Base-by-base conservation (phyloP, 1,284 basidiomycete species). In the Sporisorium graminicola region DNA sequence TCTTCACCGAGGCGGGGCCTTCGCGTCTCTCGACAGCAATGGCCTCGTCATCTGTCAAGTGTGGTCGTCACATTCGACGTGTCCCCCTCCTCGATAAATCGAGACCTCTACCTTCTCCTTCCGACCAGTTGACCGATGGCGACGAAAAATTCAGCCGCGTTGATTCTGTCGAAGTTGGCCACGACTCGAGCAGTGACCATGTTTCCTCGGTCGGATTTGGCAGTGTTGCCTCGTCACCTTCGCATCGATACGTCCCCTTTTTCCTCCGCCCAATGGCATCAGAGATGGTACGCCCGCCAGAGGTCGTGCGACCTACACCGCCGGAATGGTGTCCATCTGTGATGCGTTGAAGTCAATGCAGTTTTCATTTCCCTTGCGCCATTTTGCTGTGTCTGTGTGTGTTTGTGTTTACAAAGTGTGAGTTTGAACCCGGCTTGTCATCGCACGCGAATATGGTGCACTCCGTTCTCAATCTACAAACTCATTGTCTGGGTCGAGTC, bases 251-350 rank as follows among this genome's bases (percentile, higher is more conserved):
- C 13, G 22, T 66, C 16, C 59, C 52, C 52, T 44, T 63, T 52
- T 55, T 50, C 31, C 55, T 63, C 4, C 69, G 64, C 26, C 22
- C 59, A 1, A 50, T 75, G 64, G 59, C 67, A 49, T 75, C 73
- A 71, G 67, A 75, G 67, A 75, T 75, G 73, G 73, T 75, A 24
- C 67, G 73, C n/a, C 73, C 73, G 46, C 73, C 73, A 71, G 73
- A 75, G 54, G 22, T 27, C 43, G 37, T 22, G 22, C 14, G 31
- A 22, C 29, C 47, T 12, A 31, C 49, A 40, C 35, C 43, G 14
- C 33, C 46, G 46, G 46, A 40, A 37, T 56, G 52, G 49, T 40
- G 60, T 35, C 56, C 63, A 40, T 43, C 56, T 51, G 37, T 47
- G 42, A 24, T 42, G 50, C 13, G 44, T 54, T 55, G 51, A 58